Conservation (phyloP, 2,329 filamentous ascomycete genomes). For the Exophiala phaeomuriformis region DNA sequence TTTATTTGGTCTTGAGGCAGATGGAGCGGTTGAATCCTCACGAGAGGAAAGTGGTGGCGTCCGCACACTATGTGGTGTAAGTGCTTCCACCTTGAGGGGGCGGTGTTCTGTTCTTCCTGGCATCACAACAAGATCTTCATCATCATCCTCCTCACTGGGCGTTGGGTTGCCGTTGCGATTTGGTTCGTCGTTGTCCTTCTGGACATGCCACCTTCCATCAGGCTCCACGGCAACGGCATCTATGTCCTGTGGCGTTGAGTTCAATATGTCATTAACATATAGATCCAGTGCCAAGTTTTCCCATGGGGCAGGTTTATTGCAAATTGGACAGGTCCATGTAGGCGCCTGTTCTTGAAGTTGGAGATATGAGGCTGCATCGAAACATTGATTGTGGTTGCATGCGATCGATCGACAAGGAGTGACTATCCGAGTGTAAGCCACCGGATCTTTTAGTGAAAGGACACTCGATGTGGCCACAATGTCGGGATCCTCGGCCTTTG, state of each 20-base stretch:
- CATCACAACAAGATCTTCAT: slow-evolving; percentile 47
- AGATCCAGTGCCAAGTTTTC: slow-evolving; percentile 80
- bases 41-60: slow-evolving; percentile 29
- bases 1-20: slow-evolving; percentile 34
- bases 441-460: slow-evolving; percentile 84
- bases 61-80: slow-evolving; percentile 33
- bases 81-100: slow-evolving; percentile 28
- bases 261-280: slow-evolving; percentile 81
- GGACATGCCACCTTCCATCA: slow-evolving; percentile 62
- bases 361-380: slow-evolving; percentile 85
- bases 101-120: slow-evolving; percentile 30
- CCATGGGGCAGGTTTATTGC: slow-evolving; percentile 74
- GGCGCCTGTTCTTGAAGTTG: slow-evolving; percentile 93
- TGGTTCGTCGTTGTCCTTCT: slow-evolving; percentile 9
- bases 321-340: slow-evolving; percentile 93
- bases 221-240: slow-evolving; percentile 90
- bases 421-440: slow-evolving; percentile 75
- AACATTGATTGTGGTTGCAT: slow-evolving; percentile 89
- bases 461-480: slow-evolving; percentile 82
- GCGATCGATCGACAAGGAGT: slow-evolving; percentile 70
- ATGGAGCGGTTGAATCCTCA: slow-evolving; percentile 27
- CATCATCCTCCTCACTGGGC: slow-evolving; percentile 33
- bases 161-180: slow-evolving; percentile 38
- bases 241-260: slow-evolving; percentile 59
- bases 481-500: slow-evolving; percentile 69